Evolutionary conservation across 2,329 filamentous ascomycete species (phyloP).

Genomic region (Sporothrix protearum): DNA sequence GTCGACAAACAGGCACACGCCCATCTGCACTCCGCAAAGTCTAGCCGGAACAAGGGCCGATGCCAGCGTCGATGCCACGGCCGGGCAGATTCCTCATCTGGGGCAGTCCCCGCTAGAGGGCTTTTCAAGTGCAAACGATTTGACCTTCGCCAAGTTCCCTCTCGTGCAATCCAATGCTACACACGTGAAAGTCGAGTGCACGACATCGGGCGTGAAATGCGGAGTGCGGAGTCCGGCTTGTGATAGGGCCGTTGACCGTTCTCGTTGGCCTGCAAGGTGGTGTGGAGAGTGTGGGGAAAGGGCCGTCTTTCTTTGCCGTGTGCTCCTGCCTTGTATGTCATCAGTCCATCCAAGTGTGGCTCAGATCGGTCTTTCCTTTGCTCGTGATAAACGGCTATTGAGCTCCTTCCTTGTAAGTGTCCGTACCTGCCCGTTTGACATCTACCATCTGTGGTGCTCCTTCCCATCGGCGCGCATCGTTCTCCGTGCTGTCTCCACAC

Average conservation of each 20-base stretch:
- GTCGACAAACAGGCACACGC: background rate
- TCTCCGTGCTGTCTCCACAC: too few relatives aligned
- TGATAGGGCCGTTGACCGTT: constrained; percentile 1
- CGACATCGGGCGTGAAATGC: background rate
- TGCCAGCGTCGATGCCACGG: background rate
- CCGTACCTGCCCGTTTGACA: background rate
- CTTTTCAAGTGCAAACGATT: too few relatives aligned
- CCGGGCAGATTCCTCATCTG: constrained; percentile 1
- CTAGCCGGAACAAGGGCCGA: background rate
- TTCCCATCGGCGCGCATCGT: background rate
- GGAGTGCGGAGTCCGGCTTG: constrained; percentile 8
- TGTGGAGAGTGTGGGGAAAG: constrained; percentile 17
- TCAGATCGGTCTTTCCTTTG: background rate
- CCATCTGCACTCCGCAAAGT: too few relatives aligned
- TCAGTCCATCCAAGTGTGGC: background rate
- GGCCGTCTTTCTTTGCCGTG: constrained; percentile 4
- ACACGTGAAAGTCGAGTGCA: constrained; percentile 9
- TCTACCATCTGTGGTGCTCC: background rate
- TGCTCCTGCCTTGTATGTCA: constrained; percentile 9
- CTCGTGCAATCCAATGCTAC: background rate
- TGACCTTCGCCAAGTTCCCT: too few relatives aligned
- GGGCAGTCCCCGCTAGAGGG: background rate
- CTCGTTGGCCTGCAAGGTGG: background rate
- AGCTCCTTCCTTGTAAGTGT: background rate
- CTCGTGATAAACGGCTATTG: background rate